These are phyloP conservation scores for Xylaria arbuscula DNA, from an alignment of 2,329 filamentous ascomycete species.

Conservation along the genomic window DNA sequence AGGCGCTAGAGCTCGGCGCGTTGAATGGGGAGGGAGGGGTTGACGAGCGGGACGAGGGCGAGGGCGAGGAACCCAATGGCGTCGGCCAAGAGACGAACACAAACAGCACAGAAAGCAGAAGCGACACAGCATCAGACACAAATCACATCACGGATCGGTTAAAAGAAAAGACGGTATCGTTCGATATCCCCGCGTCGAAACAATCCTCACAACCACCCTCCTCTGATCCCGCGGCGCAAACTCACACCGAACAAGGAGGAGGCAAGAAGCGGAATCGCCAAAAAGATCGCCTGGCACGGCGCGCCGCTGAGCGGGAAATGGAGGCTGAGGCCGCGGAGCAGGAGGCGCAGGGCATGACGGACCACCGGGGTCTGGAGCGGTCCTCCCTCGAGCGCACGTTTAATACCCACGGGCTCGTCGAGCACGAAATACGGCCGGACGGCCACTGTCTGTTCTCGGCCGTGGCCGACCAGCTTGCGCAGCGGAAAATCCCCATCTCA, in stretches of 20 bases:
- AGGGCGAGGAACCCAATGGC: conserved; percentile 28
- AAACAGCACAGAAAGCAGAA: conserved; percentile 1
- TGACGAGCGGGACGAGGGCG: conserved; percentile 21
- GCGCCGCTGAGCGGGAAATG: conserved; percentile 85
- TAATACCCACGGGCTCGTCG: conserved; percentile 69
- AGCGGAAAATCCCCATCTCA: conserved; percentile 52
- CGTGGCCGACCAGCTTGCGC: conserved; percentile 82
- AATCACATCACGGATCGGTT: conserved; percentile 41
- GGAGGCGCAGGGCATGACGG: conserved; percentile 80
- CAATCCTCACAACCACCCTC: conserved; percentile 34
- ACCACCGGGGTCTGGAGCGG: conserved; percentile 77
- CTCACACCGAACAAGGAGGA: conserved; percentile 28
- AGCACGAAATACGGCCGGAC: conserved; percentile 86
- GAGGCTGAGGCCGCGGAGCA: conserved; percentile 73
- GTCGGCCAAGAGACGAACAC: not conserved
- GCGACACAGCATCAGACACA: conserved; percentile 15
- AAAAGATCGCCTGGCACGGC: conserved; percentile 88
- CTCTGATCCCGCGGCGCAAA: conserved; percentile 15
- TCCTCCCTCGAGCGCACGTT: conserved; percentile 77
- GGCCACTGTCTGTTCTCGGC: conserved; percentile 96
- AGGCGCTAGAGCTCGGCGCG: conserved; percentile 68
- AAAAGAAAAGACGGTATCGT: conserved; percentile 35
- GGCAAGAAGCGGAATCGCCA: conserved; percentile 86
- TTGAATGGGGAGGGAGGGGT: conserved; percentile 49
- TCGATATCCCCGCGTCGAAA: not conserved